Evolutionary conservation across 1,139 yeast species (phyloP), one percentile per base, ranked within the genome.

Genomic region (Geotrichum bryndzae): DNA sequence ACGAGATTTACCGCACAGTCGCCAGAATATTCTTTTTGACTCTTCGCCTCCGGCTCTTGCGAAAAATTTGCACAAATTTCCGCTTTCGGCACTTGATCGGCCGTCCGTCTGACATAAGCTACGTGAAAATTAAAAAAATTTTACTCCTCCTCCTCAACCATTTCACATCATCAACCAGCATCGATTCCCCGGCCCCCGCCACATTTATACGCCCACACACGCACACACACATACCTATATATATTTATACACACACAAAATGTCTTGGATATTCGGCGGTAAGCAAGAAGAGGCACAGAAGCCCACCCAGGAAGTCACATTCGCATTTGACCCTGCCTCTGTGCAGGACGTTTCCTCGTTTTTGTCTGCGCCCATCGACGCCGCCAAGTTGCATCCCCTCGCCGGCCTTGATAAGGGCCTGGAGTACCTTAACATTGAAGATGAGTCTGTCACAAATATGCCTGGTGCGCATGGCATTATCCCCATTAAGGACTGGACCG

Each of bases 401-500:
- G 98, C 98, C 1, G 97, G 97, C 13, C 82, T 94, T 68, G 79
- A 74, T 64, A 92, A 88, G 67, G 96, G 94, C 58, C 84, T 94
- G 63, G 98, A 94, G 75, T 94, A 87, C 74, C 80, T 94, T 71
- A 96, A 91, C 69, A 81, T 94, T 66, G 98, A 94, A 72, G 95
- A 88, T 65, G 96, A 89, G 70, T 81, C 86, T 67, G 79, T 91
- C 67, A 84, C 85, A 59, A 77, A 83, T 25, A 77, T 89, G 70
- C 96, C 91, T 71, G 97, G 97, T 53, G 84, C 96, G 0, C 90
- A 89, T 73, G 96, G 97, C 64, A 76, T 94, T 64, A 83, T 94
- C 68, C 97, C 99, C 50, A 88, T 96, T 50, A 87, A 97, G 78
- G 96, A 95, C 70, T 94, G 97, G 96, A 84, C 92, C 18, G 99